Evolutionary conservation across 306 rosid species (phyloP).

Genomic region (Lupinus albus): DNA sequence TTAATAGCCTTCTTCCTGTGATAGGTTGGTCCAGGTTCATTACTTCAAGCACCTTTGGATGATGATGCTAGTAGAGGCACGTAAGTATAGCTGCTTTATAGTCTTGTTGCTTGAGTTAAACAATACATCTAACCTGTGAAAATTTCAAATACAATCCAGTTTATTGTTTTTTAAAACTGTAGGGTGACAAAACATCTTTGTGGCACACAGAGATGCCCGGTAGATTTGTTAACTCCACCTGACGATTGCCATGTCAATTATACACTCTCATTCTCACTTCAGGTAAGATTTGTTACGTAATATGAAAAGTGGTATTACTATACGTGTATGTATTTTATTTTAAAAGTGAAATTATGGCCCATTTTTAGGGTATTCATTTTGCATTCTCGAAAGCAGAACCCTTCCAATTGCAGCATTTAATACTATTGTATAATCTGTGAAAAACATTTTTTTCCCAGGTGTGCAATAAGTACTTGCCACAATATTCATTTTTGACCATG

Average conservation of each 20-base stretch:
- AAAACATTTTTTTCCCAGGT: not conserved
- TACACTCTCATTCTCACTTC: conserved; percentile 93
- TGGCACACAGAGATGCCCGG: conserved; percentile 76
- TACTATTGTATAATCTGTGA: conserved; percentile 23
- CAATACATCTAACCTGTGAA: conserved; percentile 22
- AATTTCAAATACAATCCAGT: conserved; percentile 35
- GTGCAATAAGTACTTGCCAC: not conserved
- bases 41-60: conserved; percentile 95
- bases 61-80: conserved; percentile 66
- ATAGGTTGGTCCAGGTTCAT: conserved; percentile 93
- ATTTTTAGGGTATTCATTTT: not conserved
- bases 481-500: conserved; percentile 21
- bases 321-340: not conserved
- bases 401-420: conserved; percentile 16
- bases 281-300: conserved; percentile 62
- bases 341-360: conserved; percentile 5
- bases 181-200: conserved; percentile 87
- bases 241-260: conserved; percentile 97
- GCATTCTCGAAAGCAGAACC: conserved; percentile 20
- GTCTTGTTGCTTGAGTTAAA: conserved; percentile 35
- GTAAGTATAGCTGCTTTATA: conserved; percentile 62
- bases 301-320: not conserved
- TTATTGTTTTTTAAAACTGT: conserved; percentile 32
- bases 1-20: conserved; percentile 36
- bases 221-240: conserved; percentile 92